Evolutionary conservation across 805 yeast species (phyloP), one percentile per base, ranked within the genome.

Genomic region (Clavispora santaluciae): DNA sequence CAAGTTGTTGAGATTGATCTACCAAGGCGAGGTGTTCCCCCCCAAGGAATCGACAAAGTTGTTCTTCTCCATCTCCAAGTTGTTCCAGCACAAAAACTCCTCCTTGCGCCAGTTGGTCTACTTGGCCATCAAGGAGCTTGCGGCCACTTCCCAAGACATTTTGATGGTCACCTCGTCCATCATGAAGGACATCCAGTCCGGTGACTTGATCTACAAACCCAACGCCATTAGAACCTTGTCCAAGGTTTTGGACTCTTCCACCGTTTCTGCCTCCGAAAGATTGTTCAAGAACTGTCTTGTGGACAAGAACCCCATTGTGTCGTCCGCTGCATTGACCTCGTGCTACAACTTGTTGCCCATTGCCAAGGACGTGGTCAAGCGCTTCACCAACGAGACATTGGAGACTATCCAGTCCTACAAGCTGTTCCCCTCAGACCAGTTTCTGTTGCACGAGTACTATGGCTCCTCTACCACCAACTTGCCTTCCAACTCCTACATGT

Each of bases 121-220:
- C 59, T 72, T 93, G 61, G 91, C 96, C 12, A 89, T 91, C 64
- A 93, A 93, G 69, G 97, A 91, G 63, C 76, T 93, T 48, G 78
- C 91, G 37, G 66, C 82, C 15, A 77, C 84, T 48, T 87, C 96
- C 16, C 86, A 87, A 52, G 97, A 93, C 64, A 88, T 89, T 42
- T 76, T 93, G 63, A 93, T 93, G 98, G 97, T 91, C 21, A 93
- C 99, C 21, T 87, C 96, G 2, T 89, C 96, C 21, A 90, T 93
- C 59, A 93, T 93, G 97, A 90, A 90, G 67, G 99, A 93, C 67
- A 87, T 93, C 40, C 97, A 95, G 67, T 83, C 81, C 50, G 91
- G 91, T 42, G 95, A 87, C 44, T 70, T 79, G 49, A 70, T 88
- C 46, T 89, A 84, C 66, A 88, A 89, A 59, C 96, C 99, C 42